Evolutionary conservation across 345 rosid genomes (phyloP), one percentile per base, ranked within the genome.

Genomic region (Salix koriyanagi): DNA sequence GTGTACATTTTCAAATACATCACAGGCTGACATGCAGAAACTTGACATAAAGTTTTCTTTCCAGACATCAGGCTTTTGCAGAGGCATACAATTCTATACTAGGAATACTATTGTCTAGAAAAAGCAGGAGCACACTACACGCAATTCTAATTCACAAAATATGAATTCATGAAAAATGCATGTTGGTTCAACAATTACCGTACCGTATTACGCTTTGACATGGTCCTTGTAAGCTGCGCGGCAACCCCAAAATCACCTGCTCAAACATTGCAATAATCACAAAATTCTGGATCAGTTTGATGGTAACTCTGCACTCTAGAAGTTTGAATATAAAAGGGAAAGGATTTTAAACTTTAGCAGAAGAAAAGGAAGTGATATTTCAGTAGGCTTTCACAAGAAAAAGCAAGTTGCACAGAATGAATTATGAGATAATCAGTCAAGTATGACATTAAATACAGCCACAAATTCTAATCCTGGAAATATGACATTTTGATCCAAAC

Each of bases 161-260:
- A 69, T 18, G 16, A 69, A 69, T 34, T 46, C 60, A 74, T 74
- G 42, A 12, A 42, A 23, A 74, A 0, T 64, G 77, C 71, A 65
- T 1, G 37, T 10, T 25, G 9, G 7, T 52, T 36, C 39, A 37
- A 16, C n/a, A 41, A 70, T 56, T 64, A 46, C 14, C 3, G 25
- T 89, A 95, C 99, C 81, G 99, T 96, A 80, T 96, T 96, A 77
- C 97, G 92, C 85, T 96, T 96, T 37, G 99, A 96, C 99, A 96
- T 96, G 77, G 99, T 96, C 83, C 99, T 87, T 7, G 99, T 96
- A 79, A 96, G 97, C 79, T 96, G 99, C 11, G 98, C 98, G 18
- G 99, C 99, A 83, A 96, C 99, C 76, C 99, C 99, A 90, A 96
- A 96, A 86, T 96, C 99, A 84, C 98, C 99, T 96, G 91, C 66